These are phyloP conservation scores for Penicillium antarcticum DNA, from an alignment of 495 filamentous ascomycete genomes.

Conservation along the genomic window DNA sequence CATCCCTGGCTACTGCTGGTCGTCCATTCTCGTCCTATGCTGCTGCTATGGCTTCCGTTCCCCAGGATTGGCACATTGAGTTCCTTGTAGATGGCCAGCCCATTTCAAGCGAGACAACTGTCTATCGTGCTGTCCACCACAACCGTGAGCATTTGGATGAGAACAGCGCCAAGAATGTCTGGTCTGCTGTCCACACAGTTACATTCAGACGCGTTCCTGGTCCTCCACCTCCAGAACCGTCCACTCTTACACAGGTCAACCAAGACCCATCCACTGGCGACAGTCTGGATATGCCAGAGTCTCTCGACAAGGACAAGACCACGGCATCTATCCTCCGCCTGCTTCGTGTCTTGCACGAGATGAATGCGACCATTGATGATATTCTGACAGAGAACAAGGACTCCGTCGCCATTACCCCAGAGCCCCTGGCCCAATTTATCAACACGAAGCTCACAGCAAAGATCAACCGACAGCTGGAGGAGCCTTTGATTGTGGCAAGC, in stretches of 20 bases:
- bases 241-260: conserved; percentile 54
- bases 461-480: conserved; percentile 93
- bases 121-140: conserved; percentile 91
- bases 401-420: conserved; percentile 64
- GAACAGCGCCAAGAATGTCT: conserved; percentile 69
- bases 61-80: conserved; percentile 98
- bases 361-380: conserved; percentile 94
- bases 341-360: conserved; percentile 85
- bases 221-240: conserved; percentile 79
- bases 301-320: conserved; percentile 77
- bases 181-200: conserved; percentile 86
- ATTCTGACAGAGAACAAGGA: conserved; percentile 88
- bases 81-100: conserved; percentile 85
- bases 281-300: conserved; percentile 64
- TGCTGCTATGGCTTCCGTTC: conserved; percentile 64
- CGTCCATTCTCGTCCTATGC: conserved; percentile 69
- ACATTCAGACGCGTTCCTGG: conserved; percentile 86
- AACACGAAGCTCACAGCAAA: conserved; percentile 99
- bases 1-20: conserved; percentile 40
- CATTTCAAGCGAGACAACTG: conserved; percentile 87
- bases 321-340: conserved; percentile 86
- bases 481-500: conserved; percentile 97
- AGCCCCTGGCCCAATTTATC: conserved; percentile 92
- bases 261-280: conserved; percentile 45
- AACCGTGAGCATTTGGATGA: conserved; percentile 64